Evolutionary conservation across 2,329 filamentous ascomycete genomes (phyloP).

Genomic region (Cryphonectria nitschkei): DNA sequence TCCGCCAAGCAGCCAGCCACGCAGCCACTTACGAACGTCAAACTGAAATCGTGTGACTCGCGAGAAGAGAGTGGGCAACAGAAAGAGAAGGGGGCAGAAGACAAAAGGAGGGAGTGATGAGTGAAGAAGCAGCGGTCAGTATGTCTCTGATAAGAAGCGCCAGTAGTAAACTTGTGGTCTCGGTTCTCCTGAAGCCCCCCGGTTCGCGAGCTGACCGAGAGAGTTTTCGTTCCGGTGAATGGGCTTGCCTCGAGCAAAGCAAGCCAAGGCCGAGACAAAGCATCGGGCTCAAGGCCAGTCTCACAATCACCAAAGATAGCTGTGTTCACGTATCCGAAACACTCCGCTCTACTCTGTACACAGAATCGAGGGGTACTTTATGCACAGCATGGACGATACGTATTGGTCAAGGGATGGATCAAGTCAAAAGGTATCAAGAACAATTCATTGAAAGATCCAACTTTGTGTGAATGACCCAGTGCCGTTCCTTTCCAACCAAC

Average conservation of each 20-base stretch:
- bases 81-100: too few species aligned
- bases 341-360: neutral
- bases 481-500: neutral
- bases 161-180: neutral
- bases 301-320: neutral
- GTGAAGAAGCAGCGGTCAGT: neutral
- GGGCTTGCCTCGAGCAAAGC: neutral
- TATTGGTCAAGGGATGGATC: neutral
- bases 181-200: neutral
- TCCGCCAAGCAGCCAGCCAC: neutral
- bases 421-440: conserved; percentile 3
- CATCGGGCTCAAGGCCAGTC: neutral
- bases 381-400: neutral
- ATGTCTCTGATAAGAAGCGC: neutral
- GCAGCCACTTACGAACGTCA: neutral
- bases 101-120: too few species aligned
- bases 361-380: neutral
- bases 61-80: too few species aligned
- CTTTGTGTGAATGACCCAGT: conserved; percentile 6
- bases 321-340: neutral
- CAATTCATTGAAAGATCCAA: conserved; percentile 10
- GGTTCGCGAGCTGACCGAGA: neutral
- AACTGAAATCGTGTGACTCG: neutral
- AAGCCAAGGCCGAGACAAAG: neutral
- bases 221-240: neutral